Evolutionary conservation across 495 filamentous ascomycete species (phyloP), one percentile per base, ranked within the genome.

Genomic region (Penicillium antarcticum): DNA sequence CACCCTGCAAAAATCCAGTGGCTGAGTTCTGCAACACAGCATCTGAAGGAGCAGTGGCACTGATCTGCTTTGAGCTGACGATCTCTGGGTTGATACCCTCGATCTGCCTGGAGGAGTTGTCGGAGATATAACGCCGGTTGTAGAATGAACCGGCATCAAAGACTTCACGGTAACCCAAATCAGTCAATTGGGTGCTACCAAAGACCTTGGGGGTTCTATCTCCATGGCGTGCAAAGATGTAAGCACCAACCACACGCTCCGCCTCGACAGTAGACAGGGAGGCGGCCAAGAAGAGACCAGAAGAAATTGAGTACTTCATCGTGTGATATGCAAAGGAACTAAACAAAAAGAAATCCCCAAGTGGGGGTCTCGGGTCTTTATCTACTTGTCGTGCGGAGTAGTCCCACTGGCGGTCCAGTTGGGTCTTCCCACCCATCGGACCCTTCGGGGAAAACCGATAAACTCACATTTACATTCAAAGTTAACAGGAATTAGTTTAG

Each of bases 191-290:
- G 24, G 80, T 71, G 21, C 73, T 78, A 12, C 79, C 72, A 13
- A 72, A 65, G 2, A 73, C 61, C 57, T 86, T 85, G 1, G 82
- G 53, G 0, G 81, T 83, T 17, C 84, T 77, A 57, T 86, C 84
- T 29, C 84, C 83, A 70, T 86, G 83, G 16, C 83, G 81, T 16
- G 80, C 73, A 66, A 83, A 86, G 60, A 87, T 76, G 61, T 82
- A 84, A 10, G 77, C 79, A 3, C 83, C 80, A 32, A 86, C 71
- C 21, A 88, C 70, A 7, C 79, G 88, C 67, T 81, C 79, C 33
- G 74, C 81, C 43, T 71, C 77, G 10, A 73, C 61, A 4, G 70
- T 63, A 11, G 55, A 52, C n/a, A 66, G 45, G 29, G 62, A 41
- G 49, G 62, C 61, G 39, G 64, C 69, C 51, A 72, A 53, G 13